Base-by-base conservation (phyloP, 345 rosid species). In the Geranium brycei region DNA sequence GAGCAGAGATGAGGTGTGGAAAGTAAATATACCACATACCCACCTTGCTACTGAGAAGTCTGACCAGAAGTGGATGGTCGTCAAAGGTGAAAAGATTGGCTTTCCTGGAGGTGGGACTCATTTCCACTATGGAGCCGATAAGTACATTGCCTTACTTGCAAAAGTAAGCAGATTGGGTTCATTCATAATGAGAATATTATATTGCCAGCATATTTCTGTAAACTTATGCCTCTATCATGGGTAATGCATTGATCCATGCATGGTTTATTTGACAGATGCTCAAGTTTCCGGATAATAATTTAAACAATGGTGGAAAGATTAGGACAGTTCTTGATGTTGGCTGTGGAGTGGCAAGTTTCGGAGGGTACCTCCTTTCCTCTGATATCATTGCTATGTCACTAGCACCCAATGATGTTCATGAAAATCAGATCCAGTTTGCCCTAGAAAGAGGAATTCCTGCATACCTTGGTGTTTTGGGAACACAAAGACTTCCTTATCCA, bases 31-130 rank as follows among this genome's bases (percentile, higher is more conserved):
- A 73, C 99, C 99, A 71, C 99, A 93, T 71, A 93, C 96, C 62
- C 99, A 91, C 81, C 97, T 93, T 76, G 99, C 99, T 58, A 83
- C 81, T 64, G 97, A 93, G 69, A 93, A 93, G 77, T 93, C 99
- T 79, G 97, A 91, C 72, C 99, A 93, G 85, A 93, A 93, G 72
- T 93, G 99, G 99, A 93, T 93, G 99, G 92, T 87, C 81, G 97
- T 87, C 1, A 85, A 88, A 88, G 99, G 97, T 60, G 95, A 93
- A 35, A 93, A 84, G 79, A 93, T 93, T n/a, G 66, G 62, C 4
- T 93, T 93, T 64, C 97, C 99, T 0, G 99, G 99, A 30, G 99
- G 99, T 62, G 99, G 99, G 57, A 93, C 99, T 61, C 99, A 93
- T 78, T 93, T 93, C 72, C 99, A 93, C 78, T 85, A 91, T 64